Conservation (phyloP, 2,329 filamentous ascomycete species). For the Verticillium zaregamsianum region DNA sequence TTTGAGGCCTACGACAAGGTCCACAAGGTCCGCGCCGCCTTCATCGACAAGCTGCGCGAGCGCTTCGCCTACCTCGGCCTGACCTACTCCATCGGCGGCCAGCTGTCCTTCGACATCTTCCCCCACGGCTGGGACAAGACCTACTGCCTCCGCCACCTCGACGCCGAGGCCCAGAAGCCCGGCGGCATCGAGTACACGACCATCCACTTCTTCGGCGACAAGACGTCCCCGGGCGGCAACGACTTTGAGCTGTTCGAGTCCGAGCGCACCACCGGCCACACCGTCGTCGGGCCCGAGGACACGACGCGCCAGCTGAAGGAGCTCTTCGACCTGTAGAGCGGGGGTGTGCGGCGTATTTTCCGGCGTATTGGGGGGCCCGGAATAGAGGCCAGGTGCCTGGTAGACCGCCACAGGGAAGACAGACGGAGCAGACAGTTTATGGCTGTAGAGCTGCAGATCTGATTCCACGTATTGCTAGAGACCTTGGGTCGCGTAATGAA, state of each 20-base stretch:
- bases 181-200: constrained; percentile 75
- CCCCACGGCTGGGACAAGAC: constrained; percentile 98
- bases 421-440: neutral
- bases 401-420: too few species aligned
- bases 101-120: constrained; percentile 99
- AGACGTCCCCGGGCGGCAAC: constrained; percentile 86
- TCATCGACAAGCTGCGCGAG: constrained; percentile 74
- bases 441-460: neutral
- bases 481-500: neutral
- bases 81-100: constrained; percentile 93
- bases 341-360: neutral
- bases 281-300: constrained; percentile 76
- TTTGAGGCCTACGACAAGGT: constrained; percentile 79
- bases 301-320: constrained; percentile 77
- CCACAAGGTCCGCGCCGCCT: constrained; percentile 69
- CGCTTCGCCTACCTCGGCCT: constrained; percentile 79
- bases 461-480: neutral
- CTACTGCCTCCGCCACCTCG: constrained; percentile 86
- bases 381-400: too few species aligned
- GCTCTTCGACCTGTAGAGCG: constrained; percentile 62
- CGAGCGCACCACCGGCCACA: constrained; percentile 76
- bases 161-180: constrained; percentile 67
- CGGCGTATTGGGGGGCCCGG: neutral
- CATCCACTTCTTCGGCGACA: constrained; percentile 98
- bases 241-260: constrained; percentile 93